phyloP scores from a whole-genome alignment of 495 filamentous ascomycete species.

The Penicillium taxi region DNA sequence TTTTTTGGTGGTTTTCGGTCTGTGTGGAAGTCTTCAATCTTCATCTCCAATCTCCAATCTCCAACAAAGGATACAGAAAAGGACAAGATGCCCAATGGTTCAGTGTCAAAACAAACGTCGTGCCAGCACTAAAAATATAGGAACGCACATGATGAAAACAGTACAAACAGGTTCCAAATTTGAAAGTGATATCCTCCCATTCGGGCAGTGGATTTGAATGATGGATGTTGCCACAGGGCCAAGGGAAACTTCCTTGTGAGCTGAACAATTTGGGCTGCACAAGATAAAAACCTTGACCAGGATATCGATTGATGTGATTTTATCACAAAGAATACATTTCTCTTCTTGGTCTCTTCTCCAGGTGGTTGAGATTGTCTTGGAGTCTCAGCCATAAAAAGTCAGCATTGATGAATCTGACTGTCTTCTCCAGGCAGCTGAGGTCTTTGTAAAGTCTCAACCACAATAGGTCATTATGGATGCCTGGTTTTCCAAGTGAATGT shows the following conservation, averaged over 20 bases:
- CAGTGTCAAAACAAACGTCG: background rate
- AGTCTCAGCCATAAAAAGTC: background rate
- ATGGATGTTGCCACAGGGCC: background rate
- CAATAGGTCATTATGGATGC: background rate
- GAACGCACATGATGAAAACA: too few species aligned
- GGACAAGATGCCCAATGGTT: background rate
- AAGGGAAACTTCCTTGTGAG: slow-evolving; percentile 7
- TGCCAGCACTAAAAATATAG: too few species aligned
- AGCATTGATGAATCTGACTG: background rate
- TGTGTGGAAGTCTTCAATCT: too few species aligned
- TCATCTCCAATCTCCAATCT: too few species aligned
- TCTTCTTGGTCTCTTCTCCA: background rate
- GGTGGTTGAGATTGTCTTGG: too few species aligned
- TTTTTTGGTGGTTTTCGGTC: too few species aligned
- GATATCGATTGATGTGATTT: background rate
- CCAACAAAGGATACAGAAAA: too few species aligned
- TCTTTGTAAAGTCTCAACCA: too few species aligned
- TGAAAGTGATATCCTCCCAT: slow-evolving; percentile 1
- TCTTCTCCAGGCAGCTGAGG: too few species aligned
- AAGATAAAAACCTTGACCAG: slow-evolving; percentile 8
- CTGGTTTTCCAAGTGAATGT: background rate
- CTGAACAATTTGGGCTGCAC: background rate
- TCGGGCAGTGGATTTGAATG: slow-evolving; percentile 1
- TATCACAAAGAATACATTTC: background rate
- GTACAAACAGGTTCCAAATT: too few species aligned